Percentiles rank a stretch among this genome's conserved stretches.
Evolutionary conservation across 1,284 basidiomycete genomes (phyloP).

Genomic region (Ceratobasidium sp.): DNA sequence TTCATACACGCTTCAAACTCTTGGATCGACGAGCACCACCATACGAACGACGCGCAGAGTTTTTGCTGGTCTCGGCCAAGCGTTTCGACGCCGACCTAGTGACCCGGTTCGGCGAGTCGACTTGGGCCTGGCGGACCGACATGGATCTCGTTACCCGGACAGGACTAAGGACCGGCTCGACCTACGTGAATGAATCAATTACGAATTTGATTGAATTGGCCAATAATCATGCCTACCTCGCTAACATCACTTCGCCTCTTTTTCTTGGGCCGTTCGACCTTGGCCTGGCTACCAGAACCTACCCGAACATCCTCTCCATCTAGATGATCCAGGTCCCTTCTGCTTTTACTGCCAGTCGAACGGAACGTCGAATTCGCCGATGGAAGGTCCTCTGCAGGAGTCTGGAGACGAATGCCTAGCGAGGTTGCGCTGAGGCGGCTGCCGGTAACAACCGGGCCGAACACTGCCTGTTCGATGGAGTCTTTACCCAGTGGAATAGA

Average conservation of each 20-base stretch:
- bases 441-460: not conserved
- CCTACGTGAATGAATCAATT: not conserved
- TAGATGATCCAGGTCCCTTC: slow-evolving; percentile 1
- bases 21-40: slow-evolving; percentile 7
- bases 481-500: not conserved
- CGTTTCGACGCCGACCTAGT: slow-evolving; percentile 29
- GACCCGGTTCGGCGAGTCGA: slow-evolving; percentile 2
- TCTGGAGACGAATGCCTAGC: not conserved
- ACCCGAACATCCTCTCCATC: not conserved
- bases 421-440: not conserved
- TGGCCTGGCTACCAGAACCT: not conserved
- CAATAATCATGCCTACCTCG: not conserved
- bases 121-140: slow-evolving; percentile 20
- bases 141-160: slow-evolving; percentile 15
- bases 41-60: not conserved
- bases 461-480: slow-evolving; percentile 16
- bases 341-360: slow-evolving; percentile 27
- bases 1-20: slow-evolving; percentile 23
- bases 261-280: slow-evolving; percentile 25
- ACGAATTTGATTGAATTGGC: no score
- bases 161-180: not conserved
- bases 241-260: slow-evolving; percentile 18
- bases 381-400: not conserved
- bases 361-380: slow-evolving; percentile 21
- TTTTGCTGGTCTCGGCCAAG: not conserved